A percentile compares a stretch with the other conserved stretches of the same genome.
Evolutionary conservation across 768 basidiomycete genomes (phyloP).

Genomic region (Clathrus columnatus): DNA sequence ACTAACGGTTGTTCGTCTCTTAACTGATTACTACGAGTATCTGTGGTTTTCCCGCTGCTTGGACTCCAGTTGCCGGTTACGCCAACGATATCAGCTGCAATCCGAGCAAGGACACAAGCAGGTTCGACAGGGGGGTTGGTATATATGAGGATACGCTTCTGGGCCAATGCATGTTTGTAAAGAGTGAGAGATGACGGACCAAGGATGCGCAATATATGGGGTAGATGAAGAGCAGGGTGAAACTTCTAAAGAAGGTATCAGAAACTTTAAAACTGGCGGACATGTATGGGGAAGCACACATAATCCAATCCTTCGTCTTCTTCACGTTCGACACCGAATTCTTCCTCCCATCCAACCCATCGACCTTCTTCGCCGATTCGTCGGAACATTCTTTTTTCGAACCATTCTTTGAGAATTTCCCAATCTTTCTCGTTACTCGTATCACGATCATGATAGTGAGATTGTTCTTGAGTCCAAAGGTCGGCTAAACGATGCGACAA

Average conservation of each 20-base stretch:
- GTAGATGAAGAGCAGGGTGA: constrained; percentile 45
- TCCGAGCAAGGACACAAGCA: constrained; percentile 59
- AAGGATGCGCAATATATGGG: constrained; percentile 66
- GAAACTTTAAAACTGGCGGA: background rate
- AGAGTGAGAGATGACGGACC: constrained; percentile 72
- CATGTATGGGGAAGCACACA: background rate
- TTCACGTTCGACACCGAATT: constrained; percentile 7
- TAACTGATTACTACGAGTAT: constrained; percentile 6
- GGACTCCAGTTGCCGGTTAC: constrained; percentile 8
- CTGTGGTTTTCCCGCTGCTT: constrained; percentile 8
- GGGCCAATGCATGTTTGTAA: constrained; percentile 70
- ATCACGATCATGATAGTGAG: constrained; percentile 29
- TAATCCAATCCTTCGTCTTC: background rate
- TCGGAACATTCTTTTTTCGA: constrained; percentile 5
- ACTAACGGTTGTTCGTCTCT: constrained; percentile 32
- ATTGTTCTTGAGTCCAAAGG: background rate
- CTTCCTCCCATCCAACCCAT: constrained; percentile 11
- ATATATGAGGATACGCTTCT: constrained; percentile 70
- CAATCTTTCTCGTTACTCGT: constrained; percentile 3
- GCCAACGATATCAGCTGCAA: constrained; percentile 56
- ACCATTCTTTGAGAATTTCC: constrained; percentile 8
- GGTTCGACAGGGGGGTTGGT: constrained; percentile 73
- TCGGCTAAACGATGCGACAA: constrained; percentile 39
- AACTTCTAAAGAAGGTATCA: constrained; percentile 11
- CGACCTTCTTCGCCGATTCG: constrained; percentile 8